Evolutionary conservation across 306 rosid genomes (phyloP).

Genomic region (Dalbergia oliveri): DNA sequence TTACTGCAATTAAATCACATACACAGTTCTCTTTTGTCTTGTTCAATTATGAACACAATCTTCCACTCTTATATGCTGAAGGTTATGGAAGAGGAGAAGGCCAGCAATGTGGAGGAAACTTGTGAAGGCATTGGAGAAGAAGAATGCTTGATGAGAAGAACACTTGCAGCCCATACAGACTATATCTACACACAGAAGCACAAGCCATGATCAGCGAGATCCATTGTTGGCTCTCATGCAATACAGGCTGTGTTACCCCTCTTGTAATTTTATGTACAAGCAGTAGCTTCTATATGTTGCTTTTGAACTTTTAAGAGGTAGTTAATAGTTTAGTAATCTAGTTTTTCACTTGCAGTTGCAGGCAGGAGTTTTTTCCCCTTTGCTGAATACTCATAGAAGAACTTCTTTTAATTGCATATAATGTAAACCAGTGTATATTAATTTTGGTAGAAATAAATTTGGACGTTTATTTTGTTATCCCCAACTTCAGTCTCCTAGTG

Average conservation of each 20-base stretch:
- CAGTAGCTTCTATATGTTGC: not conserved
- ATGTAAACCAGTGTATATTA: constrained; percentile 15
- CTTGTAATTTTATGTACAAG: not conserved
- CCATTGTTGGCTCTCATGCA: not conserved
- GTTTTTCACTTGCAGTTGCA: constrained; percentile 30
- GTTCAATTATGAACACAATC: not conserved
- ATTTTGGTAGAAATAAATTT: constrained; percentile 13
- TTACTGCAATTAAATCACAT: not conserved
- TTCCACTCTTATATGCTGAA: constrained; percentile 18
- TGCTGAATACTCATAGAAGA: not conserved
- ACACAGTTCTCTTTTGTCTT: not conserved
- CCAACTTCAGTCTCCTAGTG: not conserved
- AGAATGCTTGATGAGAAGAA: constrained; percentile 79
- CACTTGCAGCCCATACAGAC: constrained; percentile 77
- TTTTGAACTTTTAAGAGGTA: not conserved
- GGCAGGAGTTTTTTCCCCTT: not conserved
- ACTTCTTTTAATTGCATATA: not conserved
- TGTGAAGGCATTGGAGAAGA: constrained; percentile 72
- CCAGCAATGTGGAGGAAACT: constrained; percentile 54
- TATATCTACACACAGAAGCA: constrained; percentile 75
- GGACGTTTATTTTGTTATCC: not conserved
- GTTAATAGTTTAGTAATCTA: not conserved
- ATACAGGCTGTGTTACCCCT: not conserved
- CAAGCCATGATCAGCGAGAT: constrained; percentile 50
- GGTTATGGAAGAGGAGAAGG: constrained; percentile 53